Conservation (phyloP, 73 alveolate genomes). For the Tetrahymena malaccensis region DNA sequence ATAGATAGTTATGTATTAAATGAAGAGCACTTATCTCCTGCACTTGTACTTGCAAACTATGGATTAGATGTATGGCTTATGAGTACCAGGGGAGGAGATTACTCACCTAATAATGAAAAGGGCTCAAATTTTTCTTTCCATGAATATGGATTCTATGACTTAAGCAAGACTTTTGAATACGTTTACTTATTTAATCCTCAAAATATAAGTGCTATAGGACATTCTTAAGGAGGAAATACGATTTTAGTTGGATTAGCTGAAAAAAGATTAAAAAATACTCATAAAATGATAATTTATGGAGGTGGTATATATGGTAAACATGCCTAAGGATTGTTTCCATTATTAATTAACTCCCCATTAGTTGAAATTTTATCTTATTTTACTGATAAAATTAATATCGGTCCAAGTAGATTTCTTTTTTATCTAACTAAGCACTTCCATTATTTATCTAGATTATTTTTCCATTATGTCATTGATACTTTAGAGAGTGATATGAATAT, state of each 20-base stretch:
- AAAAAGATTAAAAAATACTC: background rate
- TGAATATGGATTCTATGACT: background rate
- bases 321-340: background rate
- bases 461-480: background rate
- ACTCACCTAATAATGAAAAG: background rate
- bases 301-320: background rate
- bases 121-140: background rate
- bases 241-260: background rate
- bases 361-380: background rate
- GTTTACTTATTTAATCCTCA: background rate
- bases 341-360: background rate
- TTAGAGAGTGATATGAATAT: background rate
- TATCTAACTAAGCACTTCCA: background rate
- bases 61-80: background rate
- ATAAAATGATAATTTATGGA: background rate
- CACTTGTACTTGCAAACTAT: background rate
- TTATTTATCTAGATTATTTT: background rate
- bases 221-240: background rate
- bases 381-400: background rate
- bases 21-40: background rate
- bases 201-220: background rate
- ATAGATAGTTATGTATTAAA: background rate
- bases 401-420: background rate
- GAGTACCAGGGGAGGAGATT: background rate
- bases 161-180: background rate